phyloP scores from a whole-genome alignment of 2,329 filamentous ascomycete species.

The Mycosphaerella sp. region DNA sequence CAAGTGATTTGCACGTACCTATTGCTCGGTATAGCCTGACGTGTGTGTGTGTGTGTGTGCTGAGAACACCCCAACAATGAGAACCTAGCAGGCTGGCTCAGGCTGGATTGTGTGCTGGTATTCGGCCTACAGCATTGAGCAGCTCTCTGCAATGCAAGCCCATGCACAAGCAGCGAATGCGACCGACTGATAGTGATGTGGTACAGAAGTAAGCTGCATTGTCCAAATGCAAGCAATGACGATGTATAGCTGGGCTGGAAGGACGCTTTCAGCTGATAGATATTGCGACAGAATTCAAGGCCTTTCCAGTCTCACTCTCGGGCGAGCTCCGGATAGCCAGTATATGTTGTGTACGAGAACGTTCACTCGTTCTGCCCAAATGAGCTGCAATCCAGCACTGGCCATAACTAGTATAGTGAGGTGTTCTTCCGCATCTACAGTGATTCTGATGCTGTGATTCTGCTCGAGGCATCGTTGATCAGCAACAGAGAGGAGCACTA shows the following conservation, averaged over 20 bases:
- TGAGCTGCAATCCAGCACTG: too few species aligned
- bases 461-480: background rate
- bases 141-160: background rate
- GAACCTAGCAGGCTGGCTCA: background rate
- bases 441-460: too few species aligned
- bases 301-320: background rate
- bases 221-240: background rate
- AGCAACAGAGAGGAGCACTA: background rate
- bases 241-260: background rate
- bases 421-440: too few species aligned
- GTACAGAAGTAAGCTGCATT: background rate
- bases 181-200: background rate
- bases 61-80: background rate
- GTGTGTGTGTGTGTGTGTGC: background rate
- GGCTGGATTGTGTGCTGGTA: background rate
- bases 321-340: too few species aligned
- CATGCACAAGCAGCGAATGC: background rate
- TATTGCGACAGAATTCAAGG: background rate
- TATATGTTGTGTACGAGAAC: too few species aligned
- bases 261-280: background rate
- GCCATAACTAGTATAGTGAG: too few species aligned
- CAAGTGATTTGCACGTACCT: conserved; percentile 9
- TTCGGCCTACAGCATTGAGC: background rate
- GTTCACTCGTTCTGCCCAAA: too few species aligned
- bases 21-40: conserved; percentile 4